Conservation (phyloP, 495 filamentous ascomycete species). For the Trichoderma erinaceum region DNA sequence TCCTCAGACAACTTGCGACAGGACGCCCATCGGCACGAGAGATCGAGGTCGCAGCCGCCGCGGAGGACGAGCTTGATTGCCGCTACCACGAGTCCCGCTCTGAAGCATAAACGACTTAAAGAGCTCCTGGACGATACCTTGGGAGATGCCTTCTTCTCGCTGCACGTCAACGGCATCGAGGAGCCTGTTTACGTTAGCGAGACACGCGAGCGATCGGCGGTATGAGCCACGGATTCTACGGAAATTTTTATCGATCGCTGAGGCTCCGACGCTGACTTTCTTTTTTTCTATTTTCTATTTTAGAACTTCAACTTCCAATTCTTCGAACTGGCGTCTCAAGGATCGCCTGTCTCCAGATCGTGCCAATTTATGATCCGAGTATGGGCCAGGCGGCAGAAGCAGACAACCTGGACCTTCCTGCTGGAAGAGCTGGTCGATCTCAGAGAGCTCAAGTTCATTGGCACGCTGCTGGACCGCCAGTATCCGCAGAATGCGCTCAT, state of each 20-base stretch:
- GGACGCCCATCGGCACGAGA: constrained; percentile 15
- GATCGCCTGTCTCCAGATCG: constrained; percentile 57
- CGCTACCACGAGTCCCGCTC: constrained; percentile 57
- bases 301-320: constrained; percentile 82
- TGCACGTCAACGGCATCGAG: constrained; percentile 60
- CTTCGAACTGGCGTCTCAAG: constrained; percentile 71
- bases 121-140: constrained; percentile 63
- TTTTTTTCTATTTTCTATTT: background rate
- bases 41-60: constrained; percentile 22
- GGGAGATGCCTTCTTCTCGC: constrained; percentile 83
- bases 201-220: constrained; percentile 64
- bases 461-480: constrained; percentile 70
- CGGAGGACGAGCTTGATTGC: constrained; percentile 67
- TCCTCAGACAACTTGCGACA: constrained; percentile 63
- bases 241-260: background rate
- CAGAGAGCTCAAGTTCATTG: constrained; percentile 70
- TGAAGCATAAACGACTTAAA: constrained; percentile 70
- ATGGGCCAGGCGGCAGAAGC: constrained; percentile 58
- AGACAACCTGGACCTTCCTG: constrained; percentile 55
- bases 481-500: constrained; percentile 79
- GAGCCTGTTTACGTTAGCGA: constrained; percentile 91
- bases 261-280: constrained; percentile 5
- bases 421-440: constrained; percentile 68
- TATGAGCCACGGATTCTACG: constrained; percentile 23
- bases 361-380: constrained; percentile 62